Conservation (phyloP, 1,284 basidiomycete species). For the Malassezia equina region DNA sequence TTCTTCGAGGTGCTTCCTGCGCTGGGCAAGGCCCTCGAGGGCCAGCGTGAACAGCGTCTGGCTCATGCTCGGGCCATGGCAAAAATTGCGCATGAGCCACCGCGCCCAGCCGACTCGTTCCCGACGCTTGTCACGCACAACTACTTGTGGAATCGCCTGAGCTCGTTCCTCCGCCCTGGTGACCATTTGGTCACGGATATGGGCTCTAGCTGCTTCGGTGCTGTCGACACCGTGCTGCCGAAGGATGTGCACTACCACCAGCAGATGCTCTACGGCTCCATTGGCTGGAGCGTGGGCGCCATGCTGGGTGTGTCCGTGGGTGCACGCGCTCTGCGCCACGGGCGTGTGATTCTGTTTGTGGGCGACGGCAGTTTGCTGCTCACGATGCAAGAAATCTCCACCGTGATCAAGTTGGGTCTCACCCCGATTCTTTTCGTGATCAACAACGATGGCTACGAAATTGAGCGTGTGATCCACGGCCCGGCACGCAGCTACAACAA, state of each 20-base stretch:
- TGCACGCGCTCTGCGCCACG: constrained; percentile 52
- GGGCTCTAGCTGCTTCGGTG: constrained; percentile 25
- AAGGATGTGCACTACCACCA: constrained; percentile 40
- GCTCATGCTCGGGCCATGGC: constrained; percentile 17
- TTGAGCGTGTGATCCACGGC: constrained; percentile 71
- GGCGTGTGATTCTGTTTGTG: constrained; percentile 69
- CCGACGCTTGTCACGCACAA: constrained; percentile 37
- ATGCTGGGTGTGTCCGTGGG: constrained; percentile 60
- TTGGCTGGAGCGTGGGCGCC: constrained; percentile 71
- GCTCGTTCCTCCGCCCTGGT: constrained; percentile 61
- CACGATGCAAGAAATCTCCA: constrained; percentile 56
- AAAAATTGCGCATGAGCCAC: constrained; percentile 15
- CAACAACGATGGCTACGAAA: constrained; percentile 67
- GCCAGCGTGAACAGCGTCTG: constrained; percentile 6
- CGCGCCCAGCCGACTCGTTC: constrained; percentile 14
- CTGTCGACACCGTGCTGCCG: constrained; percentile 23
- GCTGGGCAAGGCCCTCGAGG: constrained; percentile 20
- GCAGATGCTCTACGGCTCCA: constrained; percentile 67
- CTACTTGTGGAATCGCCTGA: constrained; percentile 70
- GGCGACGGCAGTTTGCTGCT: constrained; percentile 57
- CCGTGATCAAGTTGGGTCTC: constrained; percentile 61
- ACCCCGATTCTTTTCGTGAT: constrained; percentile 73
- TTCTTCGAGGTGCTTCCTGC: constrained; percentile 36
- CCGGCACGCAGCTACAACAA: constrained; percentile 50
- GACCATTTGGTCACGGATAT: constrained; percentile 40